These are phyloP conservation scores for Dunaliella primolecta DNA, from an alignment of 139 green algal species.

Conservation along the genomic window DNA sequence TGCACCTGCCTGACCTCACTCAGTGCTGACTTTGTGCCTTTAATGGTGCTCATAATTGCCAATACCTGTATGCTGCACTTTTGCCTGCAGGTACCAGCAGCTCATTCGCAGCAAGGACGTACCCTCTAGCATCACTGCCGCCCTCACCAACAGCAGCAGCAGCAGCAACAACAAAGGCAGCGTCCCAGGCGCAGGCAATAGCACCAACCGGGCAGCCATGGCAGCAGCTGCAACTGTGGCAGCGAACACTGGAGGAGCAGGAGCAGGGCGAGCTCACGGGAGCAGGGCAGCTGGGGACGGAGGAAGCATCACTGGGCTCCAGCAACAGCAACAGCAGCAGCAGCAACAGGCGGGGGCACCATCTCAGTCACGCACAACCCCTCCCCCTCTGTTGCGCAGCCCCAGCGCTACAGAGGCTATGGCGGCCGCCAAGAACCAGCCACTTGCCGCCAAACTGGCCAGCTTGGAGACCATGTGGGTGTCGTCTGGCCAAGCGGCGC, in stretches of 20 bases:
- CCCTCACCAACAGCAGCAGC: not conserved
- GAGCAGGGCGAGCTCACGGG: not conserved
- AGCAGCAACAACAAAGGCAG: not conserved
- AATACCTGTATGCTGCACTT: too few relatives aligned
- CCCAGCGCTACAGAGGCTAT: not conserved
- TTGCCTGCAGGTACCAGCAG: slow-evolving; percentile 26
- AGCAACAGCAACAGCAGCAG: not conserved
- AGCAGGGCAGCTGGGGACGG: too few relatives aligned
- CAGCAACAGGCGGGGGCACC: not conserved
- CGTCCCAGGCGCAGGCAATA: not conserved
- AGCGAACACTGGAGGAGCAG: too few relatives aligned
- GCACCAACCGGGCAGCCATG: not conserved
- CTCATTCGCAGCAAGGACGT: slow-evolving; percentile 30
- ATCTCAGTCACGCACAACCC: too few relatives aligned
- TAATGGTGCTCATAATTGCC: too few relatives aligned
- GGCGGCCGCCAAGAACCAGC: slow-evolving; percentile 6
- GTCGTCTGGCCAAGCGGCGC: slow-evolving; percentile 24
- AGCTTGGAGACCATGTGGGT: slow-evolving; percentile 29
- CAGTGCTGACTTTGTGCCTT: too few relatives aligned
- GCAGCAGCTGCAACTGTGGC: not conserved
- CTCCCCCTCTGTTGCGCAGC: not conserved
- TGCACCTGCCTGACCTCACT: too few relatives aligned
- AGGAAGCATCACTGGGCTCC: not conserved
- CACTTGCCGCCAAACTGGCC: slow-evolving; percentile 8
- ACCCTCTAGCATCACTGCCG: slow-evolving; percentile 9